Evolutionary conservation across 179 eudicot species (phyloP).

Genomic region (Camellia oleifera): DNA sequence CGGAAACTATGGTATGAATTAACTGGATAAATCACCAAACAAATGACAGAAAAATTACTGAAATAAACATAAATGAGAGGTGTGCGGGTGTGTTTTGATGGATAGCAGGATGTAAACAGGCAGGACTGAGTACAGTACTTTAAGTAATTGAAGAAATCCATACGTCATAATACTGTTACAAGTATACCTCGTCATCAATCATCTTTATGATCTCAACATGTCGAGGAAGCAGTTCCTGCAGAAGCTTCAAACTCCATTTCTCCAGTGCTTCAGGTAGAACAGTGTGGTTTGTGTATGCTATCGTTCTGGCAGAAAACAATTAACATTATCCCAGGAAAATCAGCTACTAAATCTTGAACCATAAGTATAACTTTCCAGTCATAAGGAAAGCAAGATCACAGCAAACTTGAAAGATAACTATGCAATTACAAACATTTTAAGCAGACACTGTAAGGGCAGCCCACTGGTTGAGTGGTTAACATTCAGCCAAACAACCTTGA

Average conservation of each 20-base stretch:
- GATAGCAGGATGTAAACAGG: background rate
- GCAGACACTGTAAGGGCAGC: too few relatives aligned
- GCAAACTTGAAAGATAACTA: background rate
- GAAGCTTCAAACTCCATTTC: constrained; percentile 73
- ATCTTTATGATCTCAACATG: constrained; percentile 70
- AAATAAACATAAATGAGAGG: background rate
- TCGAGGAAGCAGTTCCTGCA: constrained; percentile 70
- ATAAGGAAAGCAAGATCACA: background rate
- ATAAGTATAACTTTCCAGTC: background rate
- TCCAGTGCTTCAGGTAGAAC: constrained; percentile 81
- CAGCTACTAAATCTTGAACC: background rate
- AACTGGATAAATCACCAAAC: constrained; percentile 39
- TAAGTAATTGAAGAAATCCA: background rate
- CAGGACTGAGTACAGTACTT: background rate
- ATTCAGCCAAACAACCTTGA: too few relatives aligned
- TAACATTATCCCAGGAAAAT: background rate
- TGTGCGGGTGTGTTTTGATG: background rate
- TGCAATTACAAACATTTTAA: background rate
- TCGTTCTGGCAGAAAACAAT: constrained; percentile 43
- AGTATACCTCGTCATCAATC: constrained; percentile 66
- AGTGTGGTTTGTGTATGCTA: constrained; percentile 84
- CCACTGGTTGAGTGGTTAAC: too few relatives aligned
- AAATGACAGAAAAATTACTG: background rate
- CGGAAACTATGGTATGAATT: constrained; percentile 50
- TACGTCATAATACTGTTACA: background rate